phyloP scores from a whole-genome alignment of 805 yeast genomes.

The Yarrowia sp. region DNA sequence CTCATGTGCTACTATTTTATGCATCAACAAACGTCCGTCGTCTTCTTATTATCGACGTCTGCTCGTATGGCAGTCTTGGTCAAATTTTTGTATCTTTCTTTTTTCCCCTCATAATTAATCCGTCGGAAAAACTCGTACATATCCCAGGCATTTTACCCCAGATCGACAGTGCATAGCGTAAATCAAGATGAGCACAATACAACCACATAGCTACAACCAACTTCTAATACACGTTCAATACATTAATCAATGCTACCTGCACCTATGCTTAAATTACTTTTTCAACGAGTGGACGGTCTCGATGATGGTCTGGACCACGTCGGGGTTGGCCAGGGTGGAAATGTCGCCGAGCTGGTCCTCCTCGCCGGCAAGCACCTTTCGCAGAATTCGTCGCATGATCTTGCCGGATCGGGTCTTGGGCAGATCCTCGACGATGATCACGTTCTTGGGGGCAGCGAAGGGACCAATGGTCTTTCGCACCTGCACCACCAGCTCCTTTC shows the following conservation, averaged over 20 bases:
- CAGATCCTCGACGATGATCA: slow-evolving; percentile 83
- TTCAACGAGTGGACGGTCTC: slow-evolving; percentile 56
- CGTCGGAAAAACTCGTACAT: background rate
- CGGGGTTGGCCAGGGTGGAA: slow-evolving; percentile 87
- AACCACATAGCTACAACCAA: background rate
- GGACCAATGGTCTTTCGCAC: slow-evolving; percentile 92
- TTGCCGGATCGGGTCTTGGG: slow-evolving; percentile 99
- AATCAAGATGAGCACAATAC: background rate
- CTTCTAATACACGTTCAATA: background rate
- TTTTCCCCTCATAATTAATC: background rate
- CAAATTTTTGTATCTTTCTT: background rate
- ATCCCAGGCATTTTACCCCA: slow-evolving; percentile 5
- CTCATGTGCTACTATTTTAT: background rate
- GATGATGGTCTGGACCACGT: slow-evolving; percentile 78
- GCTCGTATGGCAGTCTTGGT: no score
- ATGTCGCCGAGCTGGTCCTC: slow-evolving; percentile 89
- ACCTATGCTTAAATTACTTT: slow-evolving; percentile 46
- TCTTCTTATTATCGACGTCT: background rate
- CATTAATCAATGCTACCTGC: no score
- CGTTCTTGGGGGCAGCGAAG: slow-evolving; percentile 93
- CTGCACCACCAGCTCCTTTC: slow-evolving; percentile 79
- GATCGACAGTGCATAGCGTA: background rate
- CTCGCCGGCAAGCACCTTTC: slow-evolving; percentile 92
- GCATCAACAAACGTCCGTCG: background rate
- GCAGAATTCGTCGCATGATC: slow-evolving; percentile 96